Conservation (phyloP, 352 stramenopile species). For the Globisporangium canariense region DNA sequence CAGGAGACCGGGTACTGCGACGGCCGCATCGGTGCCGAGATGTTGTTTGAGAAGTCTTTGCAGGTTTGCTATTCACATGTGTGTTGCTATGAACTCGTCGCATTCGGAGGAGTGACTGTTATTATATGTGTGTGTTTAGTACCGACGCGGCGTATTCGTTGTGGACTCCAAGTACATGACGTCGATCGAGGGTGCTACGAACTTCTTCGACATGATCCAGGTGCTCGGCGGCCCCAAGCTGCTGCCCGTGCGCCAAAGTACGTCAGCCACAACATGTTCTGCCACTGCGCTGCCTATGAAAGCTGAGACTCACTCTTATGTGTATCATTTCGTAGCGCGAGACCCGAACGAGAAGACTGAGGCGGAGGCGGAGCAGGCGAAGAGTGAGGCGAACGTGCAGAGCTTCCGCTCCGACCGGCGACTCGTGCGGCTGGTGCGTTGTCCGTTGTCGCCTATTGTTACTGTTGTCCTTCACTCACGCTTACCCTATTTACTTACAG, state of each 20-base stretch:
- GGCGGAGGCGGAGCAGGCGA: constrained; percentile 47
- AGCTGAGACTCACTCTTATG: not conserved
- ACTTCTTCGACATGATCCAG: constrained; percentile 63
- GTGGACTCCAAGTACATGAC: constrained; percentile 41
- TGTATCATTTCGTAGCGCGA: constrained; percentile 23
- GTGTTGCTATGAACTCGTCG: not conserved
- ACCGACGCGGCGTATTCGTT: constrained; percentile 53
- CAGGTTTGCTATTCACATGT: constrained; percentile 21
- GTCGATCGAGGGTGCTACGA: constrained; percentile 29
- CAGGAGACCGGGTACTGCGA: constrained; percentile 88
- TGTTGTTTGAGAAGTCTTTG: constrained; percentile 61
- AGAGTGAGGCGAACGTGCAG: constrained; percentile 69
- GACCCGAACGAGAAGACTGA: constrained; percentile 47
- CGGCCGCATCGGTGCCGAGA: constrained; percentile 68
- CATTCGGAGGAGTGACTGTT: not conserved
- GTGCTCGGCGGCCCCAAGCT: constrained; percentile 57
- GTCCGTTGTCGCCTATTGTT: not conserved
- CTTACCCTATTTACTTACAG: constrained; percentile 15
- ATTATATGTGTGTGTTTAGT: constrained; percentile 14
- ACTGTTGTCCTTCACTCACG: not conserved
- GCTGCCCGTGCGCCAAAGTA: constrained; percentile 51
- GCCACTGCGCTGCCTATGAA: too few relatives aligned
- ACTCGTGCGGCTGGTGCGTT: constrained; percentile 58
- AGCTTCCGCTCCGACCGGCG: constrained; percentile 81
- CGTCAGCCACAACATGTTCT: not conserved